Percentiles rank a stretch among this genome's conserved stretches.
Evolutionary conservation across 2,329 filamentous ascomycete genomes (phyloP).

Genomic region (Xylaria sp.): DNA sequence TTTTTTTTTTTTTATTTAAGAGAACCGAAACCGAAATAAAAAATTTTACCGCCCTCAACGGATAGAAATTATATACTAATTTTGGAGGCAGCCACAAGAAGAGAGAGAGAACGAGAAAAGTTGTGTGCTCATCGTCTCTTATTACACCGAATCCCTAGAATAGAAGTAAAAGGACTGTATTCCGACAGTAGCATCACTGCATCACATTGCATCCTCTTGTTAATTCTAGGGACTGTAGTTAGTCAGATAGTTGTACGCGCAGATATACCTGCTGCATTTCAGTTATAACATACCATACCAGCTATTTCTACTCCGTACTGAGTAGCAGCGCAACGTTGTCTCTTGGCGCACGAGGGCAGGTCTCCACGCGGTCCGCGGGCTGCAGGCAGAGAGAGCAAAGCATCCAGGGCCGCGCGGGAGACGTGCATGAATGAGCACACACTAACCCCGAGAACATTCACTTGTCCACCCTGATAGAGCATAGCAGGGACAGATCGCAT

Average conservation of each 20-base stretch:
- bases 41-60: neutral
- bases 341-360: conserved; percentile 25
- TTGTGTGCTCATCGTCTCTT: no score
- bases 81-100: no score
- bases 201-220: no score
- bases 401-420: conserved; percentile 15
- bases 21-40: neutral
- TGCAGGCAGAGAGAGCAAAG: conserved; percentile 9
- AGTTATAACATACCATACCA: no score
- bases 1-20: neutral
- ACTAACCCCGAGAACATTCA: neutral
- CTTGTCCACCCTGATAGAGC: neutral
- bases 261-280: neutral
- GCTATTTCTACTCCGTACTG: neutral
- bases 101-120: no score
- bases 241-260: neutral
- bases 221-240: no score
- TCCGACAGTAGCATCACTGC: no score
- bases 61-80: no score
- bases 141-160: neutral
- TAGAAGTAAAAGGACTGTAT: neutral
- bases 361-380: conserved; percentile 23
- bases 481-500: no score
- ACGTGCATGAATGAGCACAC: conserved; percentile 19
- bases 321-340: conserved; percentile 12